phyloP scores from a whole-genome alignment of 306 rosid genomes.

The Medicago arabica region DNA sequence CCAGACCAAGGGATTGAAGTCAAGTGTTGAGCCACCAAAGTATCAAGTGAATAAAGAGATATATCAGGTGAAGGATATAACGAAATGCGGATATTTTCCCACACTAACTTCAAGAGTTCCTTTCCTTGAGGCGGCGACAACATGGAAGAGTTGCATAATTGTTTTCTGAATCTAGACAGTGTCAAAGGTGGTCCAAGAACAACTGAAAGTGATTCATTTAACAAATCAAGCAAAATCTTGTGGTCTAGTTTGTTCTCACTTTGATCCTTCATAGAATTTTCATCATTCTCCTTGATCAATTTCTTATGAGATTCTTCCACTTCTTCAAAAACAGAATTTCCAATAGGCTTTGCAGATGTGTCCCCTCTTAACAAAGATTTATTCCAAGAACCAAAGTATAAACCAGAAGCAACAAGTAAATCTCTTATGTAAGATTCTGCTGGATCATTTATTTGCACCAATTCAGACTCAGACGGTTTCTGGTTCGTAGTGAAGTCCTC shows the following conservation, averaged over 20 bases:
- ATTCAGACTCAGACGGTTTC: constrained; percentile 56
- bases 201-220: constrained; percentile 78
- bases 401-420: constrained; percentile 85
- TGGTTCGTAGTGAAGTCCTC: constrained; percentile 52
- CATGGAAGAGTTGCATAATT: constrained; percentile 51
- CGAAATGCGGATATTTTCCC: constrained; percentile 58
- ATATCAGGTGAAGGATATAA: constrained; percentile 56
- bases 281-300: constrained; percentile 44
- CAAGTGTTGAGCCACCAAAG: constrained; percentile 69
- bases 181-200: constrained; percentile 67
- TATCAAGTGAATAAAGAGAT: constrained; percentile 59
- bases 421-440: constrained; percentile 85
- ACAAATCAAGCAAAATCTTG: constrained; percentile 68
- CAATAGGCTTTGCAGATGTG: constrained; percentile 66
- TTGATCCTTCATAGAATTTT: constrained; percentile 50
- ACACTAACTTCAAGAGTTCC: constrained; percentile 67
- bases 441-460: constrained; percentile 67
- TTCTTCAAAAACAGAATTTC: constrained; percentile 76
- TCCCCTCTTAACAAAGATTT: constrained; percentile 66
- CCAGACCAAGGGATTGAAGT: constrained; percentile 64
- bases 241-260: constrained; percentile 55
- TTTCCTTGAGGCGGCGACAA: constrained; percentile 63
- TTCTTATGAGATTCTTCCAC: constrained; percentile 78
- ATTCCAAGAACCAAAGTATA: constrained; percentile 82
- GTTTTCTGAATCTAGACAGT: constrained; percentile 60